Percentiles rank a stretch among this genome's conserved stretches.
These are phyloP conservation scores for Vinca minor DNA, from an alignment of 257 asterid species.

Conservation along the genomic window DNA sequence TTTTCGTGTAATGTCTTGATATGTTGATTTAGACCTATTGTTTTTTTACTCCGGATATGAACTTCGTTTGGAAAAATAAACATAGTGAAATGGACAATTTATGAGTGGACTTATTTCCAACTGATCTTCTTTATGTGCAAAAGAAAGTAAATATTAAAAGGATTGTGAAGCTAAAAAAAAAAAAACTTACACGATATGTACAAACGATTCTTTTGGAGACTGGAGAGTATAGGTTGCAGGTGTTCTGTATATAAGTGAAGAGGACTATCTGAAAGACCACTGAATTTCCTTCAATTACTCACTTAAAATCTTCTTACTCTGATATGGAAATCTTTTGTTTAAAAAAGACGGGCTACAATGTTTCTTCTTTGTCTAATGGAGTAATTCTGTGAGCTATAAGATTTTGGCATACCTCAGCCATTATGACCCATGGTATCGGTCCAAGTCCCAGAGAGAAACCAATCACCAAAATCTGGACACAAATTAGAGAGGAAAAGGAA, in stretches of 20 bases:
- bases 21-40: not conserved
- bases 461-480: slow-evolving; percentile 64
- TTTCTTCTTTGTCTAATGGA: no score
- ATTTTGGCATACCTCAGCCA: slow-evolving; percentile 67
- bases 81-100: slow-evolving; percentile 6
- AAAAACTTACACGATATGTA: not conserved
- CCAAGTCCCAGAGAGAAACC: slow-evolving; percentile 83
- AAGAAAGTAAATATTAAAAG: no score
- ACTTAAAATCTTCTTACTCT: not conserved
- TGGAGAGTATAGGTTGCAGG: no score
- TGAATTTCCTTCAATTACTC: slow-evolving; percentile 46
- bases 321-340: not conserved
- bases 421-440: slow-evolving; percentile 79
- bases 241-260: not conserved
- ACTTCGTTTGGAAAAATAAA: slow-evolving; percentile 1
- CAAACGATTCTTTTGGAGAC: slow-evolving; percentile 1
- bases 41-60: not conserved
- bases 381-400: not conserved
- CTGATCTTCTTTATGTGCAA: slow-evolving; percentile 1
- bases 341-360: no score
- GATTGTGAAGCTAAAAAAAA: no score
- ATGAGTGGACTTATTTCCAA: slow-evolving; percentile 1
- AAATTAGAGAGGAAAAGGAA: slow-evolving; percentile 14
- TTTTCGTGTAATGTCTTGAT: not conserved
- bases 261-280: slow-evolving; percentile 42